Evolutionary conservation across 163 green algal species (phyloP), one percentile per base, ranked within the genome.

Genomic region (Volvox carteri): DNA sequence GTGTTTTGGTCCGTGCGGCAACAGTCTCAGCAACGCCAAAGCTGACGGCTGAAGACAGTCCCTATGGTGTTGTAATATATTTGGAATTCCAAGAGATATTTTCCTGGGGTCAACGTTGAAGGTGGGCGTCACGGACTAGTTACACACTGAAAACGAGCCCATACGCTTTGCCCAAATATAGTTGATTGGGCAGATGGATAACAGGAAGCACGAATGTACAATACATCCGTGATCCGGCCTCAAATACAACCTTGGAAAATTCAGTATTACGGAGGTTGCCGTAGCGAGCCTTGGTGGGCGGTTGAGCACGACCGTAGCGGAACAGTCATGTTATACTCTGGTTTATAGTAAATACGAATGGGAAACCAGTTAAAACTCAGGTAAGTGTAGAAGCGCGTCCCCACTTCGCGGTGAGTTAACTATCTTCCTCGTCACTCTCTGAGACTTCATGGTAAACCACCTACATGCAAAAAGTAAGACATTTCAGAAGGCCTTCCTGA

Each of bases 361-460:
- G n/a, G n/a, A n/a, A n/a, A n/a, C n/a, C n/a, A n/a, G n/a, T n/a
- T n/a, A n/a, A n/a, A n/a, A n/a, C n/a, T n/a, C n/a, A n/a, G n/a
- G n/a, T n/a, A n/a, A n/a, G n/a, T n/a, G n/a, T n/a, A n/a, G n/a
- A n/a, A n/a, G n/a, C n/a, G n/a, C n/a, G n/a, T n/a, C n/a, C n/a
- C n/a, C n/a, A 23, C 54, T 65, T 8, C 54, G 54, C 54, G 54
- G 46, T 21, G 46, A 62, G 46, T 46, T 30, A 80, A 62, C 50
- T 46, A n/a, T 88, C 83, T 0, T 88, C 83, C 0, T 81, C 83
- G 28, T 81, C 68, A 67, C 44, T 62, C 6, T 87, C 81, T 19
- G 67, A 83, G 5, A 88, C 83, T 19, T 88, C 83, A 33, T 88
- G 83, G 83, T 88, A 88, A 33, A 88, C 83, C 37, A 88, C 68